Conservation (phyloP, 208 protist genomes). For the Crithidia brevicula region DNA sequence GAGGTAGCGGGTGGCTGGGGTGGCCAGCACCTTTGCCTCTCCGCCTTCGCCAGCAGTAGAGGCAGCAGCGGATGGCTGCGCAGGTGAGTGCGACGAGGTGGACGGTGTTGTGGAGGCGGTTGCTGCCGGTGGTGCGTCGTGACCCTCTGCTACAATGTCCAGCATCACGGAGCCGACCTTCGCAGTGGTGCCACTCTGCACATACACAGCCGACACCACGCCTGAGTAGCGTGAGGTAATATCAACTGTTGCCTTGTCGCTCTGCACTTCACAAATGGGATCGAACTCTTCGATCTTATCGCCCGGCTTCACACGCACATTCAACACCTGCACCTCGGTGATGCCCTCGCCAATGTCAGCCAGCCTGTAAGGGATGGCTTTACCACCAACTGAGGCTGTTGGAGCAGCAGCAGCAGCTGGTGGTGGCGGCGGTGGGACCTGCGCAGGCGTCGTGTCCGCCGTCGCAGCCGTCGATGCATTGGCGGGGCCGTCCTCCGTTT, state of each 20-base stretch:
- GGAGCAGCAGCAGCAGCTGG: neutral
- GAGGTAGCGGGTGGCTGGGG: constrained; percentile 91
- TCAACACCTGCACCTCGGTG: constrained; percentile 93
- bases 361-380: constrained; percentile 78
- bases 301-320: constrained; percentile 92
- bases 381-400: neutral
- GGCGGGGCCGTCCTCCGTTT: constrained; percentile 35
- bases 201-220: constrained; percentile 81
- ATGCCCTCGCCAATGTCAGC: constrained; percentile 98
- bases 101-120: neutral
- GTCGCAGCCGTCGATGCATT: constrained; percentile 4
- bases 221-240: constrained; percentile 94
- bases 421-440: constrained; percentile 11
- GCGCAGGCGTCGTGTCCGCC: constrained; percentile 6
- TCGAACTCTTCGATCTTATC: constrained; percentile 94
- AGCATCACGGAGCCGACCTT: constrained; percentile 88
- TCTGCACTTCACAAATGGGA: constrained; percentile 94
- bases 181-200: constrained; percentile 80
- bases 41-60: neutral
- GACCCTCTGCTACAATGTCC: constrained; percentile 65
- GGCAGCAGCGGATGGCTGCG: neutral
- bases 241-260: constrained; percentile 95
- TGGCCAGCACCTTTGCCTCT: constrained; percentile 75
- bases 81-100: neutral
- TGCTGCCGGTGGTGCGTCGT: neutral